A percentile compares a stretch with the other conserved stretches of the same genome.
phyloP scores from a whole-genome alignment of 1,284 basidiomycete genomes.

The Irpex sp. region DNA sequence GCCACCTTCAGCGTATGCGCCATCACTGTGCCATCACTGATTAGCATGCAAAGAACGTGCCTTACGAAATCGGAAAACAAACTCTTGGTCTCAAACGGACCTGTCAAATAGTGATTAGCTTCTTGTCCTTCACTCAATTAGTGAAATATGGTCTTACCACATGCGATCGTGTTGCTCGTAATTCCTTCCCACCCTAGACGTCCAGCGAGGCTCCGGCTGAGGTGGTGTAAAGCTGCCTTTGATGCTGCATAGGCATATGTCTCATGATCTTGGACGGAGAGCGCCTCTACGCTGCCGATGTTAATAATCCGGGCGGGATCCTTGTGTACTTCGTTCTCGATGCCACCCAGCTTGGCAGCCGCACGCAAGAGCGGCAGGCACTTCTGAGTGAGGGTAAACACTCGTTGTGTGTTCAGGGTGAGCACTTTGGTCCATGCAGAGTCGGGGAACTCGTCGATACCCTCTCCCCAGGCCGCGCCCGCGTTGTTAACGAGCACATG shows the following conservation, averaged over 20 bases:
- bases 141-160: constrained; percentile 37
- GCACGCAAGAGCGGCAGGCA: constrained; percentile 57
- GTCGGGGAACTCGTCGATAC: constrained; percentile 55
- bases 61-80: constrained; percentile 11
- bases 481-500: constrained; percentile 71
- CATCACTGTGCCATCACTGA: constrained; percentile 45
- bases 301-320: constrained; percentile 65
- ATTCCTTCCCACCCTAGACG: constrained; percentile 59
- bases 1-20: constrained; percentile 47
- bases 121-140: background rate
- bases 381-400: constrained; percentile 70
- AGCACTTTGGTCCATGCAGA: constrained; percentile 57
- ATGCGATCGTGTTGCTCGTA: constrained; percentile 67
- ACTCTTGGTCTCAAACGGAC: constrained; percentile 52
- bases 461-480: constrained; percentile 61
- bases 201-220: constrained; percentile 60
- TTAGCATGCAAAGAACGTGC: background rate
- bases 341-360: constrained; percentile 44
- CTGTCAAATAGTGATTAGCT: constrained; percentile 18
- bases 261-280: constrained; percentile 50
- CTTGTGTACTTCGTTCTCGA: constrained; percentile 32
- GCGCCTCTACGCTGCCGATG: constrained; percentile 63
- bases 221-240: constrained; percentile 61
- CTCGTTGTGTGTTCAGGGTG: constrained; percentile 65
- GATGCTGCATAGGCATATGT: constrained; percentile 71